Evolutionary conservation across 2,329 filamentous ascomycete genomes (phyloP).

Genomic region (Lasiodiplodia hormozganensis): DNA sequence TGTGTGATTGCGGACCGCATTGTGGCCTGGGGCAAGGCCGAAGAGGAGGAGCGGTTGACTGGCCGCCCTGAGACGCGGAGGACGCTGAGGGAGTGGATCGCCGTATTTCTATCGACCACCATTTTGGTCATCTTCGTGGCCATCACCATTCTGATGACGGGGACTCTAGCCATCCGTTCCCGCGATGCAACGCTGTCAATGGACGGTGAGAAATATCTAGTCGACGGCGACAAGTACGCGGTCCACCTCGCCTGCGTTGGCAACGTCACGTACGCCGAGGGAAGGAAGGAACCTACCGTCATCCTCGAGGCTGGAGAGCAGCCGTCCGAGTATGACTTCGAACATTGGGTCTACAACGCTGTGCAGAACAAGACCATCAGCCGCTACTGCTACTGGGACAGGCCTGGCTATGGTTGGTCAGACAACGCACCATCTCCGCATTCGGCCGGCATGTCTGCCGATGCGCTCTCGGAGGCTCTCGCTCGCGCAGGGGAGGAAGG

Average conservation of each 20-base stretch:
- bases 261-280: conserved; percentile 65
- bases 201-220: conserved; percentile 77
- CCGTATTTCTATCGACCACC: conserved; percentile 76
- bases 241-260: conserved; percentile 87
- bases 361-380: conserved; percentile 80
- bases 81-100: conserved; percentile 82
- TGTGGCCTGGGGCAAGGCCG: conserved; percentile 88
- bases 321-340: conserved; percentile 79
- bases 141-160: conserved; percentile 76
- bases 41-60: conserved; percentile 92
- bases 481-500: conserved; percentile 80
- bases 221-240: conserved; percentile 84
- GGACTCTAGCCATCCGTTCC: conserved; percentile 78
- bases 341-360: conserved; percentile 78
- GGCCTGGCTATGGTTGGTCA: conserved; percentile 85
- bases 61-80: conserved; percentile 86
- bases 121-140: conserved; percentile 72
- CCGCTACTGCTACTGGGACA: conserved; percentile 94
- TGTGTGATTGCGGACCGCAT: conserved; percentile 79
- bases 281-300: conserved; percentile 73
- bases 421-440: conserved; percentile 94
- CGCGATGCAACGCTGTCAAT: conserved; percentile 77
- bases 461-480: conserved; percentile 86
- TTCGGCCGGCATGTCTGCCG: conserved; percentile 90
- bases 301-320: conserved; percentile 84